A percentile compares a stretch with the other conserved stretches of the same genome.
These are phyloP conservation scores for Tetrahymena borealis DNA, from an alignment of 73 alveolate genomes.

Conservation along the genomic window DNA sequence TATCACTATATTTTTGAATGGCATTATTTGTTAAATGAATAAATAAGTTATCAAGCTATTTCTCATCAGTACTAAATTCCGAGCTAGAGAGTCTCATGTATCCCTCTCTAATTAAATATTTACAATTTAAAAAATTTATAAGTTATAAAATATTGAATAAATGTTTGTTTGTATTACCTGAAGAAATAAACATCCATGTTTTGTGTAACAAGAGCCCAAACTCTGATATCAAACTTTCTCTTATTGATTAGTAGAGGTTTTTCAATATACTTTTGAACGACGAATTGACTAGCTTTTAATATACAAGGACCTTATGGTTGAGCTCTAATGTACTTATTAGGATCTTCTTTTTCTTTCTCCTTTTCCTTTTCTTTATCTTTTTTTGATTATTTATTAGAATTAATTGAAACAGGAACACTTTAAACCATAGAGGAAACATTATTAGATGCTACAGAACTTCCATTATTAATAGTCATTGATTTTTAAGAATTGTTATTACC, in stretches of 20 bases:
- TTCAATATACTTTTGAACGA: conserved; percentile 64
- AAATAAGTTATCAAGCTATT: conserved; percentile 41
- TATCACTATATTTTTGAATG: conserved; percentile 53
- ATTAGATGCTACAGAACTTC: neutral
- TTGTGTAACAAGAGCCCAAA: conserved; percentile 64
- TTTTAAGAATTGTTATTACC: neutral
- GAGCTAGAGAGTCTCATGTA: conserved; percentile 66
- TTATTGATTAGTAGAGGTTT: conserved; percentile 49
- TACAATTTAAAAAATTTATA: neutral
- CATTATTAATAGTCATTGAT: neutral
- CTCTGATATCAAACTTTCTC: conserved; percentile 69
- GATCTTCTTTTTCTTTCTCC: neutral
- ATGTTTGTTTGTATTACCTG: neutral
- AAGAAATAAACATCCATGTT: conserved; percentile 53
- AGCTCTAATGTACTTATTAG: neutral
- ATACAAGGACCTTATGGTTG: neutral
- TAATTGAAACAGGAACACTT: neutral
- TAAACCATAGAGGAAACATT: neutral
- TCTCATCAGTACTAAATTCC: conserved; percentile 39
- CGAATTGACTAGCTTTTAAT: conserved; percentile 41
- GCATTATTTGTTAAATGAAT: conserved; percentile 71
- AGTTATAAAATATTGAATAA: neutral
- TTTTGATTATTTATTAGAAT: neutral
- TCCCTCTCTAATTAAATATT: conserved; percentile 67
- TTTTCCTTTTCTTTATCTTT: neutral